Base-by-base conservation (phyloP, 2,329 filamentous ascomycete genomes). In the Sporothrix mexicana region DNA sequence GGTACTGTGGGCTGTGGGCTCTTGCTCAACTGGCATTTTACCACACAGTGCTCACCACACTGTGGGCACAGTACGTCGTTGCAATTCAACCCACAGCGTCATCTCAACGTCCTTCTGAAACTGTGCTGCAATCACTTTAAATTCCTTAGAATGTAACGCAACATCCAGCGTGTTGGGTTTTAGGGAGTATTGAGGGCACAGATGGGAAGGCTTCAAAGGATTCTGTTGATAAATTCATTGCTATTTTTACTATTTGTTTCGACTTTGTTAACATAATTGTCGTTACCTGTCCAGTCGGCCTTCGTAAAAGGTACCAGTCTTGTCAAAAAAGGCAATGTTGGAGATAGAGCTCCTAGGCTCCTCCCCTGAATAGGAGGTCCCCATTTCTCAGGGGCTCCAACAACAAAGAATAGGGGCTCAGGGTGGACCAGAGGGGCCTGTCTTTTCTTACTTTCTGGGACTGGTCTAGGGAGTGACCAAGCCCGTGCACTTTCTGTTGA, bases 301-400 rank as follows among this genome's bases (percentile, higher is more conserved):
- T 43, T 43, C 1, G 13, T 9, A 9, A 10, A 20, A n/a, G 20
- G 3, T 15, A 61, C 7, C 13, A 41, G 53, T 23, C 13, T 23
- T 30, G 20, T 2, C 3, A 13, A 57, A 41, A 5, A 13, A 61
- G 3, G n/a, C n/a, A 15, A 17, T 9, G 10, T 36, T 43, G n/a
- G 5, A 43, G 30, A 43, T 17, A 13, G 15, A 23, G 10, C 41
- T 9, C 10, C 41, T n/a, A n/a, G n/a, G n/a, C n/a, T 45, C 2
- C 2, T 43, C 20, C 10, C 5, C 10, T 25, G n/a, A 67, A 51
- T 51, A 66, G 43, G 64, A 67, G 62, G 62, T 67, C 64, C 43
- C 43, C 62, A 51, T 51, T 17, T 67, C 61, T 66, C 64, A 67
- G 64, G 62, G 64, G 45, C 23, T 67, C 45, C 45, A 51, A 51